Conservation (phyloP, 345 rosid species). For the Pseudoturritis turrita region DNA sequence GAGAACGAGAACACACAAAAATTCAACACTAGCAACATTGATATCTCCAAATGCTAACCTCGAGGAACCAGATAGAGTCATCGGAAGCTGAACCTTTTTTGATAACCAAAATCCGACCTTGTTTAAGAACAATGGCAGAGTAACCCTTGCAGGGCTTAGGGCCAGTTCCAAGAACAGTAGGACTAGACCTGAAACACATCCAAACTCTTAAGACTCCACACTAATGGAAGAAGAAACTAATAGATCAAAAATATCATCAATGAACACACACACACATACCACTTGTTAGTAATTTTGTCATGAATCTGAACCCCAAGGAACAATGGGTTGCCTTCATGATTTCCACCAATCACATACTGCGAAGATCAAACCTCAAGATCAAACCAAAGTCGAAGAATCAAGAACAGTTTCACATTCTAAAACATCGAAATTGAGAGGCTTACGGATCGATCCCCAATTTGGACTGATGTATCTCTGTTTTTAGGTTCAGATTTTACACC, state of each 20-base stretch:
- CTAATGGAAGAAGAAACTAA: constrained; percentile 11
- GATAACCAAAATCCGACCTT: constrained; percentile 66
- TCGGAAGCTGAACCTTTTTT: constrained; percentile 59
- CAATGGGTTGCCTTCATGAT: constrained; percentile 44
- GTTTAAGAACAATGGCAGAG: constrained; percentile 50
- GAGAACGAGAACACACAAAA: not conserved
- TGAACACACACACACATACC: constrained; percentile 50
- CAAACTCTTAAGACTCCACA: not conserved
- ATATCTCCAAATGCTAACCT: constrained; percentile 51
- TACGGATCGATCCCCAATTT: constrained; percentile 57
- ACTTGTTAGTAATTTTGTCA: constrained; percentile 42
- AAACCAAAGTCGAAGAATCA: not conserved
- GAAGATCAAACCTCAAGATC: constrained; percentile 24
- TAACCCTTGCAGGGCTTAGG: constrained; percentile 61
- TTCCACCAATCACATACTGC: constrained; percentile 70
- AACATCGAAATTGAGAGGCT: constrained; percentile 10
- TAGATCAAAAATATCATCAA: not conserved
- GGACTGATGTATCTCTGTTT: constrained; percentile 33
- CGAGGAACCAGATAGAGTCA: constrained; percentile 91
- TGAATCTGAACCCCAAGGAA: constrained; percentile 52
- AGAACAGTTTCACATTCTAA: not conserved
- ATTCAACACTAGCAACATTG: not conserved
- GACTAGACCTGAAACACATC: constrained; percentile 48
- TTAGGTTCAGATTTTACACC: constrained; percentile 41
- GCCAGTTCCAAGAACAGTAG: constrained; percentile 59